These are phyloP conservation scores for Styphnolobium japonicum DNA, from an alignment of 306 rosid species.

Conservation along the genomic window DNA sequence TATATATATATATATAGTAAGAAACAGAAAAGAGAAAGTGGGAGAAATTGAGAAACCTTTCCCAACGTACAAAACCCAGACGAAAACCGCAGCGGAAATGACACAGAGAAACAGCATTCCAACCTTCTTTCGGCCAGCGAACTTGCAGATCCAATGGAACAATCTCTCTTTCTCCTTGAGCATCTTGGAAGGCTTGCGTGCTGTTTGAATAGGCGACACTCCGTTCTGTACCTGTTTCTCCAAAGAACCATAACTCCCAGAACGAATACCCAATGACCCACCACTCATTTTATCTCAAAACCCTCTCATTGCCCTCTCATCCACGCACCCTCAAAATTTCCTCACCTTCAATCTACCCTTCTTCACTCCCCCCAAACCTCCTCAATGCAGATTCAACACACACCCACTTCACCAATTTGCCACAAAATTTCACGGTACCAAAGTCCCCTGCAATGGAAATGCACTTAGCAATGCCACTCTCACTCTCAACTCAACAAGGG, in stretches of 20 bases:
- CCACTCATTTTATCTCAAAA: slow-evolving; percentile 68
- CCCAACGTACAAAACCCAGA: slow-evolving; percentile 79
- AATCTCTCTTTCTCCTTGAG: slow-evolving; percentile 74
- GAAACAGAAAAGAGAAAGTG: not conserved
- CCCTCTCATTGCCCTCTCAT: slow-evolving; percentile 58
- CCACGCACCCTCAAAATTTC: slow-evolving; percentile 2
- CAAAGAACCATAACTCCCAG: slow-evolving; percentile 78
- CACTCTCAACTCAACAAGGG: slow-evolving; percentile 33
- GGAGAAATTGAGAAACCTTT: slow-evolving; percentile 54
- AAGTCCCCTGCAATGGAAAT: slow-evolving; percentile 25
- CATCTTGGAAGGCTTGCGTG: slow-evolving; percentile 78
- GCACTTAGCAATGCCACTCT: slow-evolving; percentile 32
- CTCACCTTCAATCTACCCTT: not conserved
- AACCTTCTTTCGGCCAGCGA: slow-evolving; percentile 78
- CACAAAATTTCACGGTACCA: slow-evolving; percentile 23
- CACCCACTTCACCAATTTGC: slow-evolving; percentile 35
- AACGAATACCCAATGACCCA: slow-evolving; percentile 87
- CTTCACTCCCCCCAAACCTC: not conserved
- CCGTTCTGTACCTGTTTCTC: slow-evolving; percentile 73
- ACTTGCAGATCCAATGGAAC: slow-evolving; percentile 80
- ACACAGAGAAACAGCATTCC: slow-evolving; percentile 84
- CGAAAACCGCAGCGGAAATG: slow-evolving; percentile 77
- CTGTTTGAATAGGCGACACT: slow-evolving; percentile 59
- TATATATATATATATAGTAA: not conserved
- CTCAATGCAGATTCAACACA: not conserved